Base-by-base conservation (phyloP, 2,329 filamentous ascomycete species). In the Parastagonospora avenae region DNA sequence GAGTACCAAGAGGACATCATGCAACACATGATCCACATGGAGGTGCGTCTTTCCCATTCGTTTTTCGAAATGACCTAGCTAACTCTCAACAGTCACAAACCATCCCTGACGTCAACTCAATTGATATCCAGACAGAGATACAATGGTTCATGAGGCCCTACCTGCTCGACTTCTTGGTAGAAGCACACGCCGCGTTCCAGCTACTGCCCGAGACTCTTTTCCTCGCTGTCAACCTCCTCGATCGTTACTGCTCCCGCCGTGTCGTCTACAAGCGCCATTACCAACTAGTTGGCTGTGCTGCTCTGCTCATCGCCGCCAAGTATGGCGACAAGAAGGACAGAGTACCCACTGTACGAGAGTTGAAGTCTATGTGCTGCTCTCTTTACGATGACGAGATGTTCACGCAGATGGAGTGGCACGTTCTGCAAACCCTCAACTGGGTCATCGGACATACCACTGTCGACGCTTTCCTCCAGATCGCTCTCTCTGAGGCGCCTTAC, bases 71-170 rank as follows among this genome's bases (percentile, higher is more conserved):
- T 24, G 5, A 24, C 49, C 45, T 35, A 52, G 57, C 66, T 75
- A 69, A 74, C 39, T 37, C 41, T 2, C 15, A 12, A 46, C 47
- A 88, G 85, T 84, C 88, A 68, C 89, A 95, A 77, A 97, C 94
- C 27, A 81, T 97, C 60, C 91, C 94, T 46, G 94, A 99, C 75
- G 93, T 96, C 73, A 93, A 93, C 74, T 92, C 95, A 31, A 99
- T 99, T 74, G 94, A 99, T 75, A 97, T 97, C 76, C 94, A 99
- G 77, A 92, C 92, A 61, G 94, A 99, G 82, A 97, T 99, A 58
- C 92, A 97, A 74, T 99, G 94, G 94, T 97, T 95, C 78, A 99
- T 99, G 94, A 83, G 94, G 67, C 94, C 94, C 0, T 97, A 97
- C 75, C 87, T 99, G 31, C 90, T 99, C 72, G 94, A 99, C 79